Percentiles rank a stretch among this genome's conserved stretches.
phyloP scores from a whole-genome alignment of 78 protist species.

The Pelomyxa schiedti region DNA sequence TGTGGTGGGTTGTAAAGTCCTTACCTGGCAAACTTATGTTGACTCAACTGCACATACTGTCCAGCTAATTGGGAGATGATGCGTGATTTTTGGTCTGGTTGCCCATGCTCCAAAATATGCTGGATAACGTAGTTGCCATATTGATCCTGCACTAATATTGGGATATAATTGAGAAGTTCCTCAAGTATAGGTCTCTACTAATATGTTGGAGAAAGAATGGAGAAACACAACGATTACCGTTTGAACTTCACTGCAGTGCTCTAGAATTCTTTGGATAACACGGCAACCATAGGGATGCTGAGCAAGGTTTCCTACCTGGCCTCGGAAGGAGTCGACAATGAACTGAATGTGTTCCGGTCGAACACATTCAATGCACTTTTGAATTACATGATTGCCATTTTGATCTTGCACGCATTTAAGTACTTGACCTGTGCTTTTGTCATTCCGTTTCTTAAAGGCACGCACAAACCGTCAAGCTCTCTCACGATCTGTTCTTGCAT shows the following conservation, averaged over 20 bases:
- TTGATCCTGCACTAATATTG: constrained; percentile 67
- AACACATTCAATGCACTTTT: constrained; percentile 88
- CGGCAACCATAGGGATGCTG: constrained; percentile 97
- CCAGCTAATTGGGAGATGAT: constrained; percentile 6
- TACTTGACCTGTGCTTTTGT: constrained; percentile 69
- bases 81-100: constrained; percentile 5
- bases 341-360: constrained; percentile 67
- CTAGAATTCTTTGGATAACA: constrained; percentile 93
- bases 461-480: constrained; percentile 82
- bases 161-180: constrained; percentile 58
- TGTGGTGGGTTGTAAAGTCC: too few species aligned
- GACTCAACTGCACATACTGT: constrained; percentile 53
- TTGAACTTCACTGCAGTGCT: constrained; percentile 67
- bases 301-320: constrained; percentile 69
- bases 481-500: constrained; percentile 40
- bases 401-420: constrained; percentile 91
- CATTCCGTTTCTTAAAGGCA: too few species aligned
- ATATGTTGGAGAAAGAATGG: neutral
- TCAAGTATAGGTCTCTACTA: constrained; percentile 54
- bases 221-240: neutral
- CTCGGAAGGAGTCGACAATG: constrained; percentile 73
- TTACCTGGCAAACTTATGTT: constrained; percentile 90
- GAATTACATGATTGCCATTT: constrained; percentile 99
- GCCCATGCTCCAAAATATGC: constrained; percentile 79
- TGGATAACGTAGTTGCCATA: constrained; percentile 97